Evolutionary conservation across 2,329 filamentous ascomycete genomes (phyloP), one percentile per base, ranked within the genome.

Genomic region (Xylariaceae sp.): DNA sequence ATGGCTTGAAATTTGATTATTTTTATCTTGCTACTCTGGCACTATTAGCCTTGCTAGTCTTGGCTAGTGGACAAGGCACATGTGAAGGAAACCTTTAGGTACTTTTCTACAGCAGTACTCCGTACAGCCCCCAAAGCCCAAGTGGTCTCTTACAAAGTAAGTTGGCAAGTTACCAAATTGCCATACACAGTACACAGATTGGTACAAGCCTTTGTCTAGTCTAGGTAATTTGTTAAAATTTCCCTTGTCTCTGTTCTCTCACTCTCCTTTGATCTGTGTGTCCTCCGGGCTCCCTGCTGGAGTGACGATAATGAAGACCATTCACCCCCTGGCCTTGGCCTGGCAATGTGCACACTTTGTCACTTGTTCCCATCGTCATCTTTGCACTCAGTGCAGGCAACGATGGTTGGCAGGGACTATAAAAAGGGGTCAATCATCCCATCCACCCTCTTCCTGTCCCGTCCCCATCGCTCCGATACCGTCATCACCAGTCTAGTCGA

Each of bases 311-410:
- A 35, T 24, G 21, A 24, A 18, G 26, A 24, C 24, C 21, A 37
- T 17, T 17, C 17, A 31, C 18, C 38, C 42, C 29, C 40, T 33
- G 35, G 36, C 35, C 35, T 31, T 26, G 35, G 31, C 28, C 26
- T 36, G 27, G 34, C 42, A 36, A 45, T 43, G 36, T 41, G 21
- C 21, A 39, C 38, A 39, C 35, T 21, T 47, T 14, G 33, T 32
- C 32, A 26, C n/a, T 15, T 34, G 36, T n/a, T 45, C 45, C 38
- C 42, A 39, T 44, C 45, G 44, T 47, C 42, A 36, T 34, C 36
- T 16, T 38, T 28, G 32, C 29, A 36, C 38, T 38, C 31, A 37
- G 31, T 36, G 11, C 11, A 24, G 21, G 21, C 21, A 47, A 28
- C 38, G 30, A 34, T 31, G 14, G 30, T 37, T 30, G 34, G 29